These are phyloP conservation scores for Lentinula guzmanii DNA, from an alignment of 768 basidiomycete genomes.

Conservation along the genomic window DNA sequence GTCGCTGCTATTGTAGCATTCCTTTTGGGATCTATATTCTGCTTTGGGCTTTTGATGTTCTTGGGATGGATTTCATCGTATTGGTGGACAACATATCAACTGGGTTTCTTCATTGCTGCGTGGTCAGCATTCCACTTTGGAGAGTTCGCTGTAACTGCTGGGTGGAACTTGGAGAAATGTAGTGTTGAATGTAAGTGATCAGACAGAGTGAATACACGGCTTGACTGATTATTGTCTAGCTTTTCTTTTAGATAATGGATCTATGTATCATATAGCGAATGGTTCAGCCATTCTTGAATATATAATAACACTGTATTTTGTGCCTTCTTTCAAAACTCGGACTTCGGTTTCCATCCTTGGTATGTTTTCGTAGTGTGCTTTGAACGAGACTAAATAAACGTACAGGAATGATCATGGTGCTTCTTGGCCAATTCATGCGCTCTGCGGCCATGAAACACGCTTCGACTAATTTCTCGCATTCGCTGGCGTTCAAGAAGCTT, in stretches of 20 bases:
- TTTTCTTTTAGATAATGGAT: conserved; percentile 88
- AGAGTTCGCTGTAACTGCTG: conserved; percentile 93
- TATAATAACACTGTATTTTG: conserved; percentile 60
- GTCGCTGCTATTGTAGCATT: conserved; percentile 76
- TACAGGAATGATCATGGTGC: conserved; percentile 58
- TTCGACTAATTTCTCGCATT: conserved; percentile 88
- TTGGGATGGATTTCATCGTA: conserved; percentile 34
- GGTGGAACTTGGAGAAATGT: conserved; percentile 91
- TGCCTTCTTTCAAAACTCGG: conserved; percentile 55
- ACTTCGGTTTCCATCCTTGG: conserved; percentile 58
- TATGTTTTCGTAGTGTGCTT: conserved; percentile 22
- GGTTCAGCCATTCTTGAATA: conserved; percentile 75
- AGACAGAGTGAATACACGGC: not conserved
- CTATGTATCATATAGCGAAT: conserved; percentile 82
- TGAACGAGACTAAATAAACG: not conserved
- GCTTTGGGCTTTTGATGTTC: conserved; percentile 49
- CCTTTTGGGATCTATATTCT: conserved; percentile 70
- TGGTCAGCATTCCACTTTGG: conserved; percentile 91
- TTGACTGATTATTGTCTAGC: conserved; percentile 42
- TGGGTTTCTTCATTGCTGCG: conserved; percentile 78
- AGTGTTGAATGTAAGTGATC: conserved; percentile 80
- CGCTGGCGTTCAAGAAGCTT: conserved; percentile 71
- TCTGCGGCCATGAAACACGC: conserved; percentile 97
- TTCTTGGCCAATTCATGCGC: conserved; percentile 72
- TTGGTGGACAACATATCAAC: conserved; percentile 69